A percentile compares a stretch with the other conserved stretches of the same genome.
Conservation (phyloP, 495 filamentous ascomycete genomes). For the Rhizodiscina lignyota region DNA sequence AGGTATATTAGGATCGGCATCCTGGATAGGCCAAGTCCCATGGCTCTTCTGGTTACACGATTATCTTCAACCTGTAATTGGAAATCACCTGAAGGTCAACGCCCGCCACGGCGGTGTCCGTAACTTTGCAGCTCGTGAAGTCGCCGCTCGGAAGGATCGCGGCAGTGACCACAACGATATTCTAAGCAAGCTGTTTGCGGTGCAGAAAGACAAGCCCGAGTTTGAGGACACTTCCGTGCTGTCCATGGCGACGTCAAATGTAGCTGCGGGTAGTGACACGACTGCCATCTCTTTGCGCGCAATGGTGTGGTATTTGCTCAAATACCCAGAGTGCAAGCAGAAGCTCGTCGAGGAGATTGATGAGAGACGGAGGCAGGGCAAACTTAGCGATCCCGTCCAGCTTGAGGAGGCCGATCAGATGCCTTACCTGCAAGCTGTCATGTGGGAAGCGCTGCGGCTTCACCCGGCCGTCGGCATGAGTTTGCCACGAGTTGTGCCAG, state of each 20-base stretch:
- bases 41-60: conserved; percentile 19
- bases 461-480: conserved; percentile 6
- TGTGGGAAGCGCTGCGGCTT: conserved; percentile 2
- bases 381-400: conserved; percentile 2
- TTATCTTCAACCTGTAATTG: conserved; percentile 4
- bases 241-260: conserved; percentile 12
- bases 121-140: conserved; percentile 5
- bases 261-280: conserved; percentile 5
- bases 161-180: conserved; percentile 5
- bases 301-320: conserved; percentile 3
- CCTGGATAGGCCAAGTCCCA: conserved; percentile 19
- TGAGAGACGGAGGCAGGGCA: neutral
- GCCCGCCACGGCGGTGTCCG: conserved; percentile 10
- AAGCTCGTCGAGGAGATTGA: conserved; percentile 4
- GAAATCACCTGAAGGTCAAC: conserved; percentile 9
- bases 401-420: conserved; percentile 2
- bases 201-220: too few species aligned
- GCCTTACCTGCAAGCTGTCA: conserved; percentile 7
- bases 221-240: too few species aligned
- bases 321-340: conserved; percentile 4
- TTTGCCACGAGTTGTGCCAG: conserved; percentile 4
- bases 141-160: conserved; percentile 1
- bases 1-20: conserved; percentile 9
- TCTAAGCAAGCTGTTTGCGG: neutral
- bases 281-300: conserved; percentile 5